Conservation (phyloP, 371 early-diverging fungal genomes). For the Dichotomocladium elegans region DNA sequence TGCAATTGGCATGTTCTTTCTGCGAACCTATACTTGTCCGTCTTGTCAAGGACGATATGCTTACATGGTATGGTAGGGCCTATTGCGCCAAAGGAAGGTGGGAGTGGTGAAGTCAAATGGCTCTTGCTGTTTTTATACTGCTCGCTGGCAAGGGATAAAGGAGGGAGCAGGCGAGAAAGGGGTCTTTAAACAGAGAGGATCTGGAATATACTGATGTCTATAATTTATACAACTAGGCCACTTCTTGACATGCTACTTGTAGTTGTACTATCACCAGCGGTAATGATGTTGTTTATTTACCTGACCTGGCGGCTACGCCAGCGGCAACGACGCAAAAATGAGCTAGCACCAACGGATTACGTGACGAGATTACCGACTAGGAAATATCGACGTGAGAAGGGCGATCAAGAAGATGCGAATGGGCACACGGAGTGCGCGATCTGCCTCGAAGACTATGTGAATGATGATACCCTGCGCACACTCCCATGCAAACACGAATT, state of each 20-base stretch:
- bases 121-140: too few relatives aligned
- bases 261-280: conserved; percentile 68
- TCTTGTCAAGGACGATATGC: conserved; percentile 36
- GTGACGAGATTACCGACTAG: conserved; percentile 70
- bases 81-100: background rate
- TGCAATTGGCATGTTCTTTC: conserved; percentile 31
- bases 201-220: background rate
- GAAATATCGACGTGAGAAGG: conserved; percentile 49
- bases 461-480: conserved; percentile 74
- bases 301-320: conserved; percentile 67
- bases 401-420: conserved; percentile 39
- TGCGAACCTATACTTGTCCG: conserved; percentile 35
- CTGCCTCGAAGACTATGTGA: conserved; percentile 90
- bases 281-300: conserved; percentile 76
- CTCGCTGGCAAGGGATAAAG: background rate
- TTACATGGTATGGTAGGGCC: conserved; percentile 32
- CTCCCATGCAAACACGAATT: conserved; percentile 92
- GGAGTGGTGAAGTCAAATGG: background rate
- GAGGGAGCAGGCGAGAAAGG: background rate
- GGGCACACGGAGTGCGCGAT: conserved; percentile 88
- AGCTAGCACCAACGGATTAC: conserved; percentile 70
- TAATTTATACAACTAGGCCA: too few relatives aligned
- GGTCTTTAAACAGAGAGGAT: background rate
- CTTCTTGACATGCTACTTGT: conserved; percentile 70
- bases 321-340: conserved; percentile 68